Evolutionary conservation across 176 grass and related monocot species (phyloP).

Genomic region (Tillandsia fasciculata): DNA sequence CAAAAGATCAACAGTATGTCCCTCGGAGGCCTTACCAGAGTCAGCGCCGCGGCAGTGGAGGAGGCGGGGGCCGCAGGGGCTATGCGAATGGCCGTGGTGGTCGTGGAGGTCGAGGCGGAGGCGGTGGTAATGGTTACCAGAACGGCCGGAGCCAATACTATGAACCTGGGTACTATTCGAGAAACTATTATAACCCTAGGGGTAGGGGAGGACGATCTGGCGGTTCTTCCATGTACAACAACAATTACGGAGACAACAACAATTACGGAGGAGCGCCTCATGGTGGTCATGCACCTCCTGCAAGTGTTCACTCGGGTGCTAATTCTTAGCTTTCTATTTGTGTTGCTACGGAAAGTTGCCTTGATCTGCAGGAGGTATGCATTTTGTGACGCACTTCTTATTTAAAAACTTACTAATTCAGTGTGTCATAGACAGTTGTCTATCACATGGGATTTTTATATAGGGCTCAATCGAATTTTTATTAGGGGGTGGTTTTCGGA

Average conservation of each 20-base stretch:
- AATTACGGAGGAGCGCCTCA: conserved; percentile 26
- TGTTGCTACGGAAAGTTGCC: conserved; percentile 14
- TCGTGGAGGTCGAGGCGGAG: conserved; percentile 31
- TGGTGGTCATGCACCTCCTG: conserved; percentile 20
- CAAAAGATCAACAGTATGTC: conserved; percentile 38
- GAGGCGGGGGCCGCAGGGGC: conserved; percentile 22
- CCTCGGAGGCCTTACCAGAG: conserved; percentile 32
- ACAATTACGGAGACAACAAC: conserved; percentile 35
- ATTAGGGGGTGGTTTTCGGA: too few relatives aligned
- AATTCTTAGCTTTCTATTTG: conserved; percentile 32
- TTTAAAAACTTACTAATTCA: too few relatives aligned
- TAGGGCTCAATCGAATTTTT: too few relatives aligned
- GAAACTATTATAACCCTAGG: conserved; percentile 43
- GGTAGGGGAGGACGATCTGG: conserved; percentile 48
- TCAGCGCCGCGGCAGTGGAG: background rate
- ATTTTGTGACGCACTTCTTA: too few relatives aligned
- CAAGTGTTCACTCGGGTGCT: conserved; percentile 40
- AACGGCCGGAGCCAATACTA: conserved; percentile 37
- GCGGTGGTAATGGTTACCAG: conserved; percentile 27
- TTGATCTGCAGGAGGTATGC: too few relatives aligned
- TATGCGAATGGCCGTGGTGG: conserved; percentile 44
- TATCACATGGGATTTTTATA: too few relatives aligned
- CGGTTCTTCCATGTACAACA: conserved; percentile 32
- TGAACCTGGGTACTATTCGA: conserved; percentile 36
- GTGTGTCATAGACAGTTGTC: too few relatives aligned